These are phyloP conservation scores for Fusarium sp. DNA, from an alignment of 2,329 filamentous ascomycete genomes.

Conservation along the genomic window DNA sequence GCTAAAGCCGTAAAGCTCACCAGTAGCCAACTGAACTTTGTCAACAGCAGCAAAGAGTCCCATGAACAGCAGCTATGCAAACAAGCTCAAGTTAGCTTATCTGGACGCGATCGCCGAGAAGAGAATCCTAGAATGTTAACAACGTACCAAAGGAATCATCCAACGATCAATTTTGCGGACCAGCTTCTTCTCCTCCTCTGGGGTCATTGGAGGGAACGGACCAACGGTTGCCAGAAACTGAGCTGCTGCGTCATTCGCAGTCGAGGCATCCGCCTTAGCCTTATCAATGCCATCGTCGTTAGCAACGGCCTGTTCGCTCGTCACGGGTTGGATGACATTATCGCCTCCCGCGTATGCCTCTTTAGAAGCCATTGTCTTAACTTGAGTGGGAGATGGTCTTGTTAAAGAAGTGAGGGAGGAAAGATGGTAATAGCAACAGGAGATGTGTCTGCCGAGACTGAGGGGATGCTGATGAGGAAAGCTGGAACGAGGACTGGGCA, in stretches of 20 bases:
- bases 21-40: slow-evolving; percentile 45
- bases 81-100: neutral
- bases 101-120: neutral
- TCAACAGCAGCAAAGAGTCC: slow-evolving; percentile 34
- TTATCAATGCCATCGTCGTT: neutral
- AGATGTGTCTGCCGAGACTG: neutral
- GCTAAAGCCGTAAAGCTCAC: slow-evolving; percentile 39
- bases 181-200: slow-evolving; percentile 29
- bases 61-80: neutral
- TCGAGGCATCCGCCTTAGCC: neutral
- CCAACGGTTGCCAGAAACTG: neutral
- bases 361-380: neutral
- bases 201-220: slow-evolving; percentile 23
- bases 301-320: neutral
- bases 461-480: neutral
- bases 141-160: slow-evolving; percentile 23
- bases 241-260: neutral
- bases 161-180: slow-evolving; percentile 33
- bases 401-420: neutral
- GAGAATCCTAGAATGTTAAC: neutral
- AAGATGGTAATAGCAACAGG: neutral
- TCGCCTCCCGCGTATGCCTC: neutral
- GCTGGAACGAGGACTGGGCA: neutral
- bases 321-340: neutral
- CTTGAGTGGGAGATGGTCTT: neutral